phyloP scores from a whole-genome alignment of 169 alveolate species.

The Plasmodium yoelii region DNA sequence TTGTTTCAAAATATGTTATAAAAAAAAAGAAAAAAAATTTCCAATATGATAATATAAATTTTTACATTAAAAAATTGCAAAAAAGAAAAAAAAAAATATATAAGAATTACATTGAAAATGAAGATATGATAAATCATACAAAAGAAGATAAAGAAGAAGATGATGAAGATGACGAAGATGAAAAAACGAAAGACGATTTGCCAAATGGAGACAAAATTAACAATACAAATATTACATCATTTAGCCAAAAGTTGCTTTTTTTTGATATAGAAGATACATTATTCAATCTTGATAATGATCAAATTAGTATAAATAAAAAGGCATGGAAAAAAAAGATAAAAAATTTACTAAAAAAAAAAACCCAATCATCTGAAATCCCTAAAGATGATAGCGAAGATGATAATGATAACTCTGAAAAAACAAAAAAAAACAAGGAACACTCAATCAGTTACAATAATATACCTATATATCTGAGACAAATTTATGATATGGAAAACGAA shows the following conservation, averaged over 20 bases:
- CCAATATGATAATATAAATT: conserved; percentile 67
- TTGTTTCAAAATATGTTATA: conserved; percentile 62
- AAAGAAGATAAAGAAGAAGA: neutral
- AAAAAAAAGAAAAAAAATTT: conserved; percentile 57
- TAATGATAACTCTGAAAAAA: neutral
- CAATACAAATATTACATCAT: neutral
- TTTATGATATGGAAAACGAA: conserved; percentile 30
- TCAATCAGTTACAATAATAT: conserved; percentile 6
- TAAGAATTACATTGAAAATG: neutral
- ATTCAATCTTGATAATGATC: conserved; percentile 33
- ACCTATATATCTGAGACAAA: conserved; percentile 27
- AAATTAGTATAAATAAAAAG: conserved; percentile 39
- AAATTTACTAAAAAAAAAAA: conserved; percentile 21
- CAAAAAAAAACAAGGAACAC: neutral
- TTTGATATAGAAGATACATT: conserved; percentile 13
- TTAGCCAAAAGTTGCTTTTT: conserved; percentile 23
- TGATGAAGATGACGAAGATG: neutral
- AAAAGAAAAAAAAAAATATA: conserved; percentile 3
- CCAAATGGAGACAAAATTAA: neutral
- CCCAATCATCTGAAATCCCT: neutral
- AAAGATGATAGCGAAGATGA: neutral
- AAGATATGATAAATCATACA: conserved; percentile 1
- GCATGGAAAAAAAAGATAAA: conserved; percentile 65
- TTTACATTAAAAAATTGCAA: conserved; percentile 50
- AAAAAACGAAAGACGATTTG: neutral